Base-by-base conservation (phyloP, 148 eudicot genomes). In the Cornus controversa region DNA sequence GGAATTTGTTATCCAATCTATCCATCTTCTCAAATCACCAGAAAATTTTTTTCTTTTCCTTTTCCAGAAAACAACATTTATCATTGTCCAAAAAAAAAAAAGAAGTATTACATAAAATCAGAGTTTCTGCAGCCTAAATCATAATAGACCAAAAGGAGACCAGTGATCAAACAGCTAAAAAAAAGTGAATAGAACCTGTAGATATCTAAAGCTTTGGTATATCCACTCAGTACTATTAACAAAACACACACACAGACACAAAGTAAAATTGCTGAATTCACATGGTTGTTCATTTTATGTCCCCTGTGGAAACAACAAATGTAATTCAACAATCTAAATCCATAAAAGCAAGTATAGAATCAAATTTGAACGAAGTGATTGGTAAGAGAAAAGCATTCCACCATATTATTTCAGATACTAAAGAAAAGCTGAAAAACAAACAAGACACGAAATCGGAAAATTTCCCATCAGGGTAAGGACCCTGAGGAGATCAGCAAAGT, bases 271-370 rank as follows among this genome's bases (percentile, higher is more conserved):
- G 15, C 10, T 18, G 53, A 74, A 22, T 70, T 37, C 34, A 28
- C 8, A 47, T 58, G 58, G 15, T 16, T 31, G 71, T 18, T 60
- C 53, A 62, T 26, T 70, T 77, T 57, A 70, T 34, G 80, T 40
- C 24, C 10, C 67, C 70, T 69, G 57, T 26, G 70, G 54, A 50
- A 47, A 63, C 71, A 28, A 27, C 16, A 63, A 23, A n/a, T n/a
- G n/a, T n/a, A n/a, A n/a, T n/a, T n/a, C n/a, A n/a, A n/a, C n/a
- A n/a, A n/a, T n/a, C n/a, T n/a, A n/a, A n/a, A n/a, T n/a, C n/a
- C n/a, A n/a, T n/a, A n/a, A n/a, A n/a, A 23, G 60, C 60, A 72
- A 31, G 53, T 78, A 42, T 31, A 42, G 40, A 71, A 71, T 29
- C 53, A 47, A 37, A 42, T 34, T 15, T 28, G 42, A 31, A 69